Percentiles rank a stretch among this genome's conserved stretches.
These are phyloP conservation scores for Bipolaris cookei DNA, from an alignment of 2,329 filamentous ascomycete species.

Conservation along the genomic window DNA sequence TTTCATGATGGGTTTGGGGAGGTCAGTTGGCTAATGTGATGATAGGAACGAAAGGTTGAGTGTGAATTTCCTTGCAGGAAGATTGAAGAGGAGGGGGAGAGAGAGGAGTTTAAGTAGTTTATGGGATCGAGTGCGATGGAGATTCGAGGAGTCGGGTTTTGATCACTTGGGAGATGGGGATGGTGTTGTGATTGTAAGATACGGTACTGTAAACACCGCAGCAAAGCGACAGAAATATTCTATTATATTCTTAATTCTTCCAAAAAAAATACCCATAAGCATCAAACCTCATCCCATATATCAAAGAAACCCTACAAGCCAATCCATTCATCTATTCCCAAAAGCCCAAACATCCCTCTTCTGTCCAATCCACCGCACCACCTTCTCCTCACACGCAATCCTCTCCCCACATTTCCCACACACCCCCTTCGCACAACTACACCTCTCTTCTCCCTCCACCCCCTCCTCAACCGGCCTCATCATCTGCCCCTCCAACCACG, in stretches of 20 bases:
- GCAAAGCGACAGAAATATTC: not conserved
- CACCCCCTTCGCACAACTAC: constrained; percentile 35
- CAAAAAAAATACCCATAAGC: no score
- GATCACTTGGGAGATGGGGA: not conserved
- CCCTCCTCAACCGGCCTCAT: constrained; percentile 45
- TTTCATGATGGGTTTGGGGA: not conserved
- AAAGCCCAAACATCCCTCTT: constrained; percentile 29
- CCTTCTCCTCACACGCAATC: constrained; percentile 2
- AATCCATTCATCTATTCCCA: constrained; percentile 23
- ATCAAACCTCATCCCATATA: no score
- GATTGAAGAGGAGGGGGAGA: constrained; percentile 14
- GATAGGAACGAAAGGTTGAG: constrained; percentile 20
- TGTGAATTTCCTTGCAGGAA: constrained; percentile 22
- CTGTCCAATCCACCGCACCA: constrained; percentile 24
- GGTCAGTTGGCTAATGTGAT: constrained; percentile 2
- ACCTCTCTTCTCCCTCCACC: constrained; percentile 28
- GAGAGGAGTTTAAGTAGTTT: constrained; percentile 11
- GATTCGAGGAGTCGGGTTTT: not conserved
- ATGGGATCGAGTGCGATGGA: no score
- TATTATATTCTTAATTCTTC: not conserved
- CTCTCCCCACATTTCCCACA: constrained; percentile 28
- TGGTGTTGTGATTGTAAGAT: not conserved
- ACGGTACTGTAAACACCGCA: not conserved
- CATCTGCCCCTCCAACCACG: constrained; percentile 55
- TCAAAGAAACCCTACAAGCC: no score